Evolutionary conservation across 2,329 filamentous ascomycete species (phyloP).

Genomic region (Stromatinia cepivora): DNA sequence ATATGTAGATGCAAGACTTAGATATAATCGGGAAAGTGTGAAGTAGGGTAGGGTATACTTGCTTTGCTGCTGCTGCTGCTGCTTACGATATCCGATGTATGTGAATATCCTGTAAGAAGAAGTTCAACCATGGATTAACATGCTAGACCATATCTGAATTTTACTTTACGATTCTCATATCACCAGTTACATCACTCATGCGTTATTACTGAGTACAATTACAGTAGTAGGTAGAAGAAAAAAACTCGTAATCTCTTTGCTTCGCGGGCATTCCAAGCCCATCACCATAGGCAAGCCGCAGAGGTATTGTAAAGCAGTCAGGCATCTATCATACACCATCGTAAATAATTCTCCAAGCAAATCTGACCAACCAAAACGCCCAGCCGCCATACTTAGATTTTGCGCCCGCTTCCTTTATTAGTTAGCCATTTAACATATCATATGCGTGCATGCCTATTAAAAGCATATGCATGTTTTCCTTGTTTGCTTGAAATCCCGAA

Average conservation of each 20-base stretch:
- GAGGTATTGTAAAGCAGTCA: constrained; percentile 2
- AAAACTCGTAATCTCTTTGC: not conserved
- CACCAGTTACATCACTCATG: not conserved
- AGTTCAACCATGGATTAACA: not conserved
- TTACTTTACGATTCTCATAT: not conserved
- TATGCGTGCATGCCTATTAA: not conserved
- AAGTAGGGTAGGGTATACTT: no score
- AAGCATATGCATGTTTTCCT: constrained; percentile 5
- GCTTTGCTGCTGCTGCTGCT: no score
- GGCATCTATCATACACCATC: constrained; percentile 11
- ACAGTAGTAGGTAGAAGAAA: not conserved
- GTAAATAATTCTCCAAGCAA: not conserved
- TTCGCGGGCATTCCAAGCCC: not conserved
- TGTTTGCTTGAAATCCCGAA: constrained; percentile 4
- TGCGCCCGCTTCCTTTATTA: constrained; percentile 17
- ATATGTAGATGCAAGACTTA: no score
- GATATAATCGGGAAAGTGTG: no score
- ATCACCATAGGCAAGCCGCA: not conserved
- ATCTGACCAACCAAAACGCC: constrained; percentile 17
- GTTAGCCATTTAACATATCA: constrained; percentile 8
- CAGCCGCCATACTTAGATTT: not conserved
- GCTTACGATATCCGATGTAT: not conserved
- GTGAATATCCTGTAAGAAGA: not conserved
- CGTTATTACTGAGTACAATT: not conserved
- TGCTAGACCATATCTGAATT: not conserved